These are phyloP conservation scores for Choiromyces venosus DNA, from an alignment of 495 filamentous ascomycete species.

Conservation along the genomic window DNA sequence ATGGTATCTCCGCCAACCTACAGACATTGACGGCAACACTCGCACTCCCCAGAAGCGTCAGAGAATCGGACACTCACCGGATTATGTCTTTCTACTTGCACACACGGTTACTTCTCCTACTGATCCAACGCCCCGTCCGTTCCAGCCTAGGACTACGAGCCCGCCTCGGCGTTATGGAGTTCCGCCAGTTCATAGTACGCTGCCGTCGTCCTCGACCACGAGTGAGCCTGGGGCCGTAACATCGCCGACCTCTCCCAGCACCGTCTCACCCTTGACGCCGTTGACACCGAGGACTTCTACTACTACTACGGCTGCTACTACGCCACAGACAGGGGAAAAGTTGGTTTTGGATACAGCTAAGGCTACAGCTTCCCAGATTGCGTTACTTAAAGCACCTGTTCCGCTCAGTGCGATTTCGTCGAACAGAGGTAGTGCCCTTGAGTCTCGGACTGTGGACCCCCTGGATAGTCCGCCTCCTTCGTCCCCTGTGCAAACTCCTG, in stretches of 20 bases:
- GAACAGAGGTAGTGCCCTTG: neutral
- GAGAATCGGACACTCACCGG: conserved; percentile 21
- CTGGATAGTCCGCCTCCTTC: neutral
- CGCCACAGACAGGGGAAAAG: conserved; percentile 24
- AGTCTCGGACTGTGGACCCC: neutral
- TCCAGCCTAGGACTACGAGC: conserved; percentile 23
- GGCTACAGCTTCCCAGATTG: neutral
- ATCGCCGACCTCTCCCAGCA: conserved; percentile 20
- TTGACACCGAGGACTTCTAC: conserved; percentile 27
- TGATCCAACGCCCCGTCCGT: conserved; percentile 27
- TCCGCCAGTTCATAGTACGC: conserved; percentile 30
- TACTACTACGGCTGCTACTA: conserved; percentile 21
- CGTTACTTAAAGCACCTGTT: conserved; percentile 17
- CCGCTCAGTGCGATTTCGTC: conserved; percentile 25
- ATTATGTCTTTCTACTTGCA: conserved; percentile 38
- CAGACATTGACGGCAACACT: neutral
- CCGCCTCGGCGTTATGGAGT: conserved; percentile 7
- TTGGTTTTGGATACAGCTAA: conserved; percentile 21
- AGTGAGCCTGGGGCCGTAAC: neutral
- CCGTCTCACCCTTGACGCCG: conserved; percentile 1
- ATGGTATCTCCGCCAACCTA: neutral
- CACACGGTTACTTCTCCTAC: conserved; percentile 34
- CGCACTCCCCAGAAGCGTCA: conserved; percentile 25
- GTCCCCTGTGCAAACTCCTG: neutral
- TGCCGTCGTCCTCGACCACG: conserved; percentile 21